Percentiles rank a stretch among this genome's conserved stretches.
These are phyloP conservation scores for Colletotrichum simmondsii DNA, from an alignment of 2,329 filamentous ascomycete species.

Conservation along the genomic window DNA sequence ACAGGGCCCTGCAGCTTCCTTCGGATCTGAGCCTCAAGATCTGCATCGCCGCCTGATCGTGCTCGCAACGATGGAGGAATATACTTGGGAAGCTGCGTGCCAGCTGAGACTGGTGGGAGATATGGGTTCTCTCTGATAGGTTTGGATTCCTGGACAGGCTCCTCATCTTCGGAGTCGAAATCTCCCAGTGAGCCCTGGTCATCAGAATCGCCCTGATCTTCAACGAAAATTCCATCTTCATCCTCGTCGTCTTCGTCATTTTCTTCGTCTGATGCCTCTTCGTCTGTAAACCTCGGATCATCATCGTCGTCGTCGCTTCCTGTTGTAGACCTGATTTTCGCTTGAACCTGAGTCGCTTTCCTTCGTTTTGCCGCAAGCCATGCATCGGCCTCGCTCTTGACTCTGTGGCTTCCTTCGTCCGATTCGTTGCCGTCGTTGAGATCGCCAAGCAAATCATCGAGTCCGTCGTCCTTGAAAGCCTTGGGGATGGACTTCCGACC, in stretches of 20 bases:
- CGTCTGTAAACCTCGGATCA: conserved; percentile 39
- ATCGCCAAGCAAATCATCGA: conserved; percentile 81
- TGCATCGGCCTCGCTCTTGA: conserved; percentile 66
- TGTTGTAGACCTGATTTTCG: not conserved
- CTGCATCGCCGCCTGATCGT: conserved; percentile 70
- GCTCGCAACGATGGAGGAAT: conserved; percentile 86
- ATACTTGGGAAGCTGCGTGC: conserved; percentile 73
- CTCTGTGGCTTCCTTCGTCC: conserved; percentile 62
- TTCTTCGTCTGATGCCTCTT: conserved; percentile 41
- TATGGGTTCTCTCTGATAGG: conserved; percentile 86
- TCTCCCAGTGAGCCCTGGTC: conserved; percentile 51
- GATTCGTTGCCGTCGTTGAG: conserved; percentile 52
- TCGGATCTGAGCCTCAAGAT: conserved; percentile 75
- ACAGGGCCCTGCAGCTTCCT: conserved; percentile 88
- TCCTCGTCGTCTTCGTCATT: conserved; percentile 42
- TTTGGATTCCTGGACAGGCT: conserved; percentile 49
- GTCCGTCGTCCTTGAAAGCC: conserved; percentile 82
- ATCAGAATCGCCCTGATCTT: conserved; percentile 46
- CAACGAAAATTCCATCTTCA: conserved; percentile 35
- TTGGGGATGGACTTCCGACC: conserved; percentile 79
- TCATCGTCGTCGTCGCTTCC: conserved; percentile 40
- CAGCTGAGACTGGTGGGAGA: conserved; percentile 71
- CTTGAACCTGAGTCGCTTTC: conserved; percentile 48
- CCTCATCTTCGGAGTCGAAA: conserved; percentile 48
- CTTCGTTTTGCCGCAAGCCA: conserved; percentile 70